Conservation (phyloP, 192 early-diverging fungal genomes). For the Gonapodya prolifera region DNA sequence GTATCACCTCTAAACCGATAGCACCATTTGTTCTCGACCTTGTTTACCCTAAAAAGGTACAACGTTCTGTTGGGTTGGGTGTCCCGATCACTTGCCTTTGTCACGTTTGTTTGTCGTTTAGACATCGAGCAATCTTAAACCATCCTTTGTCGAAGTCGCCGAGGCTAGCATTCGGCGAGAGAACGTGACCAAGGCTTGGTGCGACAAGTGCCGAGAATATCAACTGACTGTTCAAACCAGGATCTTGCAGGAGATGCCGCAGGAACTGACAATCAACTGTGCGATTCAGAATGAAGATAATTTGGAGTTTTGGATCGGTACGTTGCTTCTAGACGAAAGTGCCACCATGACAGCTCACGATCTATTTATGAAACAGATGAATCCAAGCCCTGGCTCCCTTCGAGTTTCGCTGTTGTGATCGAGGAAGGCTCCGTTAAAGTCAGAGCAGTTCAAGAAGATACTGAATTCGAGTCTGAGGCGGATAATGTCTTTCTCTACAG, state of each 20-base stretch:
- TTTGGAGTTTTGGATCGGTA: constrained; percentile 28
- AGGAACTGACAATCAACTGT: constrained; percentile 68
- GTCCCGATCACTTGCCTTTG: constrained; percentile 11
- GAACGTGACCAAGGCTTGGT: constrained; percentile 73
- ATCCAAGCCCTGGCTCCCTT: constrained; percentile 17
- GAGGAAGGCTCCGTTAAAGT: not conserved
- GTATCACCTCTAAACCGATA: constrained; percentile 42
- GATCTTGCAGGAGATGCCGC: constrained; percentile 49
- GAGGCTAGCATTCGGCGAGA: constrained; percentile 49
- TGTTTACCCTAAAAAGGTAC: constrained; percentile 50
- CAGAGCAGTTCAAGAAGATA: not conserved
- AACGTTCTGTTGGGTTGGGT: not conserved
- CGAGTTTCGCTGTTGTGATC: not conserved
- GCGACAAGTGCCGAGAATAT: constrained; percentile 67
- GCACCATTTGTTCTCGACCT: constrained; percentile 78
- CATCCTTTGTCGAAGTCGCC: constrained; percentile 34
- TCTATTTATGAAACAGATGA: not conserved
- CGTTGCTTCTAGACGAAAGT: not conserved
- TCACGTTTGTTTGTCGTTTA: constrained; percentile 9
- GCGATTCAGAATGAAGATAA: constrained; percentile 42
- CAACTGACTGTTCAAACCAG: constrained; percentile 65
- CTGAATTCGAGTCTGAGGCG: not conserved
- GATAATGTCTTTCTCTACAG: no score
- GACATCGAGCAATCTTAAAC: not conserved
- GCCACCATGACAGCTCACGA: no score